Base-by-base conservation (phyloP, 108 stramenopile genomes). In the Cyclotella sp. region DNA sequence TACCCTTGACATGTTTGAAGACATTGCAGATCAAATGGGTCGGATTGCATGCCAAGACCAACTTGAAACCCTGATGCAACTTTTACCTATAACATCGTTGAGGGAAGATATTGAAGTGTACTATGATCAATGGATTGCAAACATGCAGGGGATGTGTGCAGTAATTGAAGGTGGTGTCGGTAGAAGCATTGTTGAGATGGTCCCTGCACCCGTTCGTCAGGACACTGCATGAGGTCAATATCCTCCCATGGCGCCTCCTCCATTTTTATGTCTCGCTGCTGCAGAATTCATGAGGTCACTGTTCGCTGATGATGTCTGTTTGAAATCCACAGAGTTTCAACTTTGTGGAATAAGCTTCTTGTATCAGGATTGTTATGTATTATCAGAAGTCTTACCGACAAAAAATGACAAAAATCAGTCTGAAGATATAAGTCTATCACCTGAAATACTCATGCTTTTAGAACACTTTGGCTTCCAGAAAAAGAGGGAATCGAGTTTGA, bases 81-180 rank as follows among this genome's bases (percentile, higher is more conserved):
- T 84, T 3, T 71, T 90, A 19, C 90, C 92, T 4, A 88, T 91
- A 16, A 66, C 81, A 30, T 69, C 78, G 0, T 81, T 93, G 46
- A 81, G 89, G 54, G 52, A 68, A 24, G 88, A 90, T 76, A 57
- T 93, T 43, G 42, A 63, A 27, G 18, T 52, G 13, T 88, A 87
- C 53, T 93, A 88, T 57, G 87, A 91, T 67, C 79, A 84, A 41
- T 85, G 79, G 60, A 42, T 91, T 18, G 62, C 28, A 13, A 47
- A 79, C 11, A 73, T 79, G 49, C 70, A 83, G 26, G 68, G 72
- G 12, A 70, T 83, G 19, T 73, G 77, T 28, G 85, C 70, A 39
- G 39, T 60, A 9, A 78, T 79, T 21, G 69, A 77, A 29, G 89
- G 87, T 24, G 87, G 87, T 29, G 85, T 81, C 0, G 84, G 84